A percentile compares a stretch with the other conserved stretches of the same genome.
Conservation (phyloP, 345 rosid species). For the Boechera stricta region DNA sequence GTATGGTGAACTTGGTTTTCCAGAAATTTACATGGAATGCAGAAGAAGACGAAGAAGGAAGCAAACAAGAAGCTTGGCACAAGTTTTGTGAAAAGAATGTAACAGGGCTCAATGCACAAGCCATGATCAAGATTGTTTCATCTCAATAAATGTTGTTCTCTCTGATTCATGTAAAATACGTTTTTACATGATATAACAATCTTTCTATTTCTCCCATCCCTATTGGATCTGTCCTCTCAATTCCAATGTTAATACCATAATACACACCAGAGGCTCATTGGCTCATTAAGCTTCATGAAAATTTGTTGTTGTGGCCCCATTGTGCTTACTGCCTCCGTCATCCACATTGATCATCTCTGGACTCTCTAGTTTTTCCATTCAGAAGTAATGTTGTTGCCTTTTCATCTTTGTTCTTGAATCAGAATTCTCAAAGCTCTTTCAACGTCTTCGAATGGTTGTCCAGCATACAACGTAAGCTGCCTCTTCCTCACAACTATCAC, state of each 20-base stretch:
- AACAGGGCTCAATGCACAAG: constrained; percentile 64
- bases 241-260: not conserved
- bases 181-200: constrained; percentile 31
- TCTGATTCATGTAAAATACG: constrained; percentile 36
- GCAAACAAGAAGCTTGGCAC: constrained; percentile 73
- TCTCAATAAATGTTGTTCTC: constrained; percentile 33
- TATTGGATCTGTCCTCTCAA: not conserved
- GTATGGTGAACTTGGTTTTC: constrained; percentile 52
- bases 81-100: constrained; percentile 72
- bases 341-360: not conserved
- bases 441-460: constrained; percentile 73
- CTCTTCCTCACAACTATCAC: constrained; percentile 72
- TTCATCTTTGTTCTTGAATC: constrained; percentile 47
- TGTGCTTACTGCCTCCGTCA: constrained; percentile 12
- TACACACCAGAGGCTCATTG: constrained; percentile 11
- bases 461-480: constrained; percentile 75
- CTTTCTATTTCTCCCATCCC: not conserved
- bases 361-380: constrained; percentile 19
- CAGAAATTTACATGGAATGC: constrained; percentile 52
- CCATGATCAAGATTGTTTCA: constrained; percentile 62
- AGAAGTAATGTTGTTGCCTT: not conserved
- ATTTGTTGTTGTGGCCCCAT: not conserved
- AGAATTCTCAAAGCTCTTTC: constrained; percentile 66
- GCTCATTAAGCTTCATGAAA: not conserved
- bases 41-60: constrained; percentile 61